These are phyloP conservation scores for Phellopilus nigrolimitatus DNA, from an alignment of 1,284 basidiomycete genomes.

Conservation along the genomic window DNA sequence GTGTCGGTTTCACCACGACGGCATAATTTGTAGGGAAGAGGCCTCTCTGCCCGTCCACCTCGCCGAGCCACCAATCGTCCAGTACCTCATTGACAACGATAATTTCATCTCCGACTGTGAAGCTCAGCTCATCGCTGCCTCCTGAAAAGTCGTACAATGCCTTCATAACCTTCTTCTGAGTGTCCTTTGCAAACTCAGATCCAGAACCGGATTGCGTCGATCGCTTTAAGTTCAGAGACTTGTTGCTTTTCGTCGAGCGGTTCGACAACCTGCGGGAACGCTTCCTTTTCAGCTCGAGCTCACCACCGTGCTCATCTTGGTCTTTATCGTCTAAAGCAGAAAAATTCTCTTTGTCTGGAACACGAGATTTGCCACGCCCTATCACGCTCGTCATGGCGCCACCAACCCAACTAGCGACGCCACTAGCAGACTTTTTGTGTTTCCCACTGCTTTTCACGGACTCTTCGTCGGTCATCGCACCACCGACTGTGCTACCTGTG, in stretches of 20 bases:
- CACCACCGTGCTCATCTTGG: slow-evolving; percentile 28
- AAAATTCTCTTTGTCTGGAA: slow-evolving; percentile 53
- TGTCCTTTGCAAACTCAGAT: slow-evolving; percentile 41
- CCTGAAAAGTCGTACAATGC: slow-evolving; percentile 73
- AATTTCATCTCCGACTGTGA: slow-evolving; percentile 70
- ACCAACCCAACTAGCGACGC: slow-evolving; percentile 62
- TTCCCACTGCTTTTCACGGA: slow-evolving; percentile 28
- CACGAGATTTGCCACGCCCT: slow-evolving; percentile 42
- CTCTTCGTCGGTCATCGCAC: slow-evolving; percentile 34
- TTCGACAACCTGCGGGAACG: slow-evolving; percentile 27
- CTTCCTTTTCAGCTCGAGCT: slow-evolving; percentile 25
- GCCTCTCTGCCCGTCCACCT: slow-evolving; percentile 61
- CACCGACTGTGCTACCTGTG: slow-evolving; percentile 27
- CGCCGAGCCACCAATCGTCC: slow-evolving; percentile 84
- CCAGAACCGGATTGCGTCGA: slow-evolving; percentile 27
- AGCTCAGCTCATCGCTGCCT: slow-evolving; percentile 69
- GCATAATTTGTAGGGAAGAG: slow-evolving; percentile 76
- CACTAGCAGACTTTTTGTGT: slow-evolving; percentile 34
- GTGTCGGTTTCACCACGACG: slow-evolving; percentile 38
- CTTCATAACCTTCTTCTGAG: slow-evolving; percentile 49
- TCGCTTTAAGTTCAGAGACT: slow-evolving; percentile 34
- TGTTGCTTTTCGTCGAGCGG: slow-evolving; percentile 30
- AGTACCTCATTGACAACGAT: slow-evolving; percentile 69
- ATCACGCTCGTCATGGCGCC: slow-evolving; percentile 56
- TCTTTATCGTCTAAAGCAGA: slow-evolving; percentile 43